Conservation (phyloP, 257 asterid species). For the Solanum infundibuliforme region DNA sequence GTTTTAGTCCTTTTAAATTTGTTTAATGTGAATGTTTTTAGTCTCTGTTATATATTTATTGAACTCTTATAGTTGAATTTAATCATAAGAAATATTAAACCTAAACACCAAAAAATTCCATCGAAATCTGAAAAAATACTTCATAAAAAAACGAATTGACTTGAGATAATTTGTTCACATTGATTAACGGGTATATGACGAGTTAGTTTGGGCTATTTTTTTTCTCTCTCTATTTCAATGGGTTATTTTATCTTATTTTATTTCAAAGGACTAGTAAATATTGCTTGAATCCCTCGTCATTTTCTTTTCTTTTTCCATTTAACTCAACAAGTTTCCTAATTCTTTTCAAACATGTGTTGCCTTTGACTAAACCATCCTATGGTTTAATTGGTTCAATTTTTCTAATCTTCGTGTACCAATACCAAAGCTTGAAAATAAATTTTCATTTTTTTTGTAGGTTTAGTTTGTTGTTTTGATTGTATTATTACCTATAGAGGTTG, state of each 20-base stretch:
- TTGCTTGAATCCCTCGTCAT: not conserved
- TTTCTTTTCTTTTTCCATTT: not conserved
- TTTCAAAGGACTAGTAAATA: not conserved
- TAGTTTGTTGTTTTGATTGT: not conserved
- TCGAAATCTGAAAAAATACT: not conserved
- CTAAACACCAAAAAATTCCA: not conserved
- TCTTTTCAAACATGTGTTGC: not conserved
- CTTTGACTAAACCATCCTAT: not conserved
- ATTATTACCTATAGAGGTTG: not conserved
- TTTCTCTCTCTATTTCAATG: not conserved
- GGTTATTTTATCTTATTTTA: not conserved
- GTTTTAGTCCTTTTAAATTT: not conserved
- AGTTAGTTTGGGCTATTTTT: not conserved
- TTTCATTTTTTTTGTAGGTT: no score
- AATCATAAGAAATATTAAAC: not conserved
- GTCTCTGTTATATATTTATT: not conserved
- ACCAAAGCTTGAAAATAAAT: not conserved
- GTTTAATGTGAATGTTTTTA: not conserved
- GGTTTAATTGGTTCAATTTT: not conserved
- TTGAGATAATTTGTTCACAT: not conserved
- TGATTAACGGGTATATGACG: no score
- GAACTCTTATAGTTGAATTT: not conserved
- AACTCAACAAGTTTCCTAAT: not conserved
- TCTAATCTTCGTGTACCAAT: not conserved
- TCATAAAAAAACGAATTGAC: not conserved